Evolutionary conservation across 192 early-diverging fungal species (phyloP), one percentile per base, ranked within the genome.

Genomic region (Entomortierella beljakovae): DNA sequence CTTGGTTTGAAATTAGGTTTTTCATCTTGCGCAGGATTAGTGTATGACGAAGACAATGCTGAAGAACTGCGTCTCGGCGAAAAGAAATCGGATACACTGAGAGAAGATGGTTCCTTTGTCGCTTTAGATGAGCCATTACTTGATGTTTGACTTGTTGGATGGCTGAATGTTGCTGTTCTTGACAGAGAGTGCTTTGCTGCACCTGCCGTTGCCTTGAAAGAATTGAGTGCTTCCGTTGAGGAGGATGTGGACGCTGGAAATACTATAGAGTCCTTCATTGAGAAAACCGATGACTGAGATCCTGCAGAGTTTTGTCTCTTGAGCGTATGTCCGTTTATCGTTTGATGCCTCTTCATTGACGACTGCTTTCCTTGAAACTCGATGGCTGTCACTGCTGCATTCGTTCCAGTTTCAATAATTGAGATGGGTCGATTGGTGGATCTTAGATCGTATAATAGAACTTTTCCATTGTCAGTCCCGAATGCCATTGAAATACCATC

Each of bases 401-500:
- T 61, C 42, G 71, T 57, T 8, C 55, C 40, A 9, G 77, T 72
- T 34, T 72, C 81, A 18, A 75, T 53, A 29, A 80, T 56, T 10
- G 70, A 70, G 18, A 76, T 80, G 11, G 71, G 75, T 58, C 72
- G 70, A 49, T 33, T 80, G 3, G 66, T 42, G 3, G 80, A 75
- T 48, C 83, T 57, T n/a, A 85, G 38, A 29, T 85, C 83, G 26
- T 85, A 85, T 9, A 85, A 42, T 18, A 82, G 31, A 16, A 85
- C 73, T 37, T 80, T 80, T 62, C 83, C 83, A 59, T 82, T 51
- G 2, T 63, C 58, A 7, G 81, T 82, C 7, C 83, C 83, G 28
- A 73, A 79, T 26, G 76, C 83, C 65, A 85, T 67, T 13, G 81
- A 80, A n/a, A 80, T 48, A 7, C 81, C 67, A 50, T 82, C 81